Evolutionary conservation across 257 asterid genomes (phyloP), one percentile per base, ranked within the genome.

Genomic region (Jacaranda copaia): DNA sequence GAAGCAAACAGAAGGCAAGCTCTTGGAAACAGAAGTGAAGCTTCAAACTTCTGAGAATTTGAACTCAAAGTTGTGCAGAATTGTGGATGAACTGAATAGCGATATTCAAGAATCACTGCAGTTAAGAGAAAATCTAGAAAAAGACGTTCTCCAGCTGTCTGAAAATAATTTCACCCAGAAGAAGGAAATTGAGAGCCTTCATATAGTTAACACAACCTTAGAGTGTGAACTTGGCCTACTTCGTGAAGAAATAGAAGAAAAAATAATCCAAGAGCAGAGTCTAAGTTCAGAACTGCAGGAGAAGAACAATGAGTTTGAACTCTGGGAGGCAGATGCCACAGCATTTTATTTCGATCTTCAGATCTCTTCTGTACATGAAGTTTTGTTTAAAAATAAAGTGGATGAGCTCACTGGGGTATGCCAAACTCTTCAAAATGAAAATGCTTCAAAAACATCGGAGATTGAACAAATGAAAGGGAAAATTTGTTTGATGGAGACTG

Each of bases 281-380:
- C 70, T 92, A 62, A 76, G 87, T 80, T 87, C 87, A 5, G 90
- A 91, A 75, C 87, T 93, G 49, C 82, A 86, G 81, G 86, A 77
- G 57, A 92, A 82, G 87, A 91, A 77, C 83, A 69, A 74, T 14
- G 96, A 88, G 74, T 88, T 84, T 69, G 90, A 90, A 74, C 88
- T 94, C 56, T 92, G 97, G 96, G 97, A 94, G 81, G 89, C 91
- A 20, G 98, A 94, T 83, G 98, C 98, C 4, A 70, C 93, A 3
- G 80, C 92, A 1, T 94, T 92, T 80, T 94, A 89, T 74, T 88
- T 91, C 72, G 97, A 91, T 82, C 91, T 92, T 81, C 98, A 94
- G 74, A 78, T 89, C 66, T 89, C 97, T 72, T 87, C 97, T 7
- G 66, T 89, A 60, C 70, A 81, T 63, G 94, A 87, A 62, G 85